Conservation (phyloP, 768 basidiomycete genomes). For the Suillus tomentosus region DNA sequence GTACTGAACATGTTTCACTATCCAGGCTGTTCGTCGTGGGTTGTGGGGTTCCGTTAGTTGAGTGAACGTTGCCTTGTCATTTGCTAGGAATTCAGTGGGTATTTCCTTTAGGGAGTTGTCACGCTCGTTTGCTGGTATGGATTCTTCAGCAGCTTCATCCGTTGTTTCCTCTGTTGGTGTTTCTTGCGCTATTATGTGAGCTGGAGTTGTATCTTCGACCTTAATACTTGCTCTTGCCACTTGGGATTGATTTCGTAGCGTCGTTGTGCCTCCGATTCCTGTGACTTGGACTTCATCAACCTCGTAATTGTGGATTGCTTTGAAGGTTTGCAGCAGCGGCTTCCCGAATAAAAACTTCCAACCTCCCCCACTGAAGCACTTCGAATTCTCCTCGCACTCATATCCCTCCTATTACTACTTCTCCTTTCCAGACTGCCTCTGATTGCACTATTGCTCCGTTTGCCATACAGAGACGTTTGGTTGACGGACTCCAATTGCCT, state of each 20-base stretch:
- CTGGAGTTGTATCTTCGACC: no score
- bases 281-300: slow-evolving; percentile 10
- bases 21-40: slow-evolving; percentile 18
- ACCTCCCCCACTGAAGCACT: slow-evolving; percentile 5
- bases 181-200: neutral
- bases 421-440: neutral
- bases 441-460: neutral
- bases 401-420: neutral
- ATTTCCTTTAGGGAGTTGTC: neutral
- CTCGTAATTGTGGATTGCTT: slow-evolving; percentile 27
- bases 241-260: neutral
- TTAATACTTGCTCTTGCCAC: neutral
- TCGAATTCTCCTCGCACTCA: neutral
- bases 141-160: no score
- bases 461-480: neutral
- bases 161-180: no score
- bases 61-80: neutral
- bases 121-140: neutral
- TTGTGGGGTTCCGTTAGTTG: slow-evolving; percentile 2
- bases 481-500: neutral
- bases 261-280: neutral
- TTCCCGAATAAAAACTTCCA: slow-evolving; percentile 35
- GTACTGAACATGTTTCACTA: slow-evolving; percentile 25
- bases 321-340: slow-evolving; percentile 23
- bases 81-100: neutral